Conservation (phyloP, 495 filamentous ascomycete genomes). For the Saxispiralis lemnorum region DNA sequence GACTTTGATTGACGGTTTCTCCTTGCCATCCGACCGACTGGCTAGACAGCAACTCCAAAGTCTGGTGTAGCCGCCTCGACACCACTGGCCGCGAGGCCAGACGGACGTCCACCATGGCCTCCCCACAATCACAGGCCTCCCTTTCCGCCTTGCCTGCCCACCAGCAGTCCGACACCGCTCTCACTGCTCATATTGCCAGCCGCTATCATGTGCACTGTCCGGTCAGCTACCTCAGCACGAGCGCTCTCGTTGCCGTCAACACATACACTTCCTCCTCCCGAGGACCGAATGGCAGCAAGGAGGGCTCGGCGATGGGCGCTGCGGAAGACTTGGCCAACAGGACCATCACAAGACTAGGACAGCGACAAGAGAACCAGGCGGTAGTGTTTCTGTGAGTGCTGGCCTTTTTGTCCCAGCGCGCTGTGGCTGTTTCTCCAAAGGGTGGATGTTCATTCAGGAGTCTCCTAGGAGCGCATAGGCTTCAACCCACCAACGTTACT, state of each 20-base stretch:
- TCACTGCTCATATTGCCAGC: slow-evolving; percentile 89
- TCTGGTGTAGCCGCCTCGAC: slow-evolving; percentile 4
- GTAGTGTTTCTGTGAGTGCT: slow-evolving; percentile 73
- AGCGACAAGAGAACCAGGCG: slow-evolving; percentile 80
- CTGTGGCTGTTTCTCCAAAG: background rate
- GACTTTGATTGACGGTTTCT: no score
- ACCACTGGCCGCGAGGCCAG: slow-evolving; percentile 5
- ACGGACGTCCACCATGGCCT: slow-evolving; percentile 11
- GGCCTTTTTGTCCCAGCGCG: background rate
- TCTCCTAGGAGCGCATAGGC: no score
- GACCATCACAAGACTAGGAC: slow-evolving; percentile 69
- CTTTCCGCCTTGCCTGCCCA: slow-evolving; percentile 75
- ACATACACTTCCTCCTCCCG: slow-evolving; percentile 77
- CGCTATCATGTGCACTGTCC: slow-evolving; percentile 83
- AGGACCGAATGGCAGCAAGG: slow-evolving; percentile 72
- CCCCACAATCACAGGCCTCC: slow-evolving; percentile 69
- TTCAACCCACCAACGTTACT: background rate
- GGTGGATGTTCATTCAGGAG: no score
- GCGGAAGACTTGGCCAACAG: slow-evolving; percentile 77
- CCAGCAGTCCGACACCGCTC: slow-evolving; percentile 86
- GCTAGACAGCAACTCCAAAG: background rate
- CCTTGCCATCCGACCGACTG: no score
- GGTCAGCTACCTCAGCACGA: slow-evolving; percentile 71
- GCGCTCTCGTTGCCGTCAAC: slow-evolving; percentile 78
- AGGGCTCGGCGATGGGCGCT: slow-evolving; percentile 70